Conservation (phyloP, 2,329 filamentous ascomycete genomes). For the Grosmannia penicillata region DNA sequence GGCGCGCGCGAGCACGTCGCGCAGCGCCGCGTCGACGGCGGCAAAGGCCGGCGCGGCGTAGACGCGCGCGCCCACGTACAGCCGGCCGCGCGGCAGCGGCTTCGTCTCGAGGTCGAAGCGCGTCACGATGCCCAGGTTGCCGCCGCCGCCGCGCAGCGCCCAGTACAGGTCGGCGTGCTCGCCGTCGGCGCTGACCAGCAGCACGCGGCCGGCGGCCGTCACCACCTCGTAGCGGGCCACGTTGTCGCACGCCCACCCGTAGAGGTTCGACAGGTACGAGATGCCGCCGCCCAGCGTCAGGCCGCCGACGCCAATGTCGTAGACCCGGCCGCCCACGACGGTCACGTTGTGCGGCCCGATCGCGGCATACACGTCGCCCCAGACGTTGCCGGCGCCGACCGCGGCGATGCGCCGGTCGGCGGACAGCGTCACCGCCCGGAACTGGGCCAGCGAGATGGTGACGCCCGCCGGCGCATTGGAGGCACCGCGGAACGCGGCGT, state of each 20-base stretch:
- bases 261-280: conserved; percentile 36
- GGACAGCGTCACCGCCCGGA: conserved; percentile 35
- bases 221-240: conserved; percentile 24
- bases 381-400: conserved; percentile 34
- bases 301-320: conserved; percentile 47
- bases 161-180: conserved; percentile 27
- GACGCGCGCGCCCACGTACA: neutral
- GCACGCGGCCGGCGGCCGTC: conserved; percentile 20
- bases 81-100: neutral
- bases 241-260: conserved; percentile 34
- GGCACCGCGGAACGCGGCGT: conserved; percentile 33
- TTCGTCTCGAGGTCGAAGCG: conserved; percentile 15
- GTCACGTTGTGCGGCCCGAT: conserved; percentile 34
- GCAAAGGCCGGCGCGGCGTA: conserved; percentile 10
- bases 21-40: conserved; percentile 10
- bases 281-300: conserved; percentile 43
- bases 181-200: conserved; percentile 22
- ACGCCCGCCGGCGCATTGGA: conserved; percentile 35
- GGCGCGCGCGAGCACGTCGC: neutral
- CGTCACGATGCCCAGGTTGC: conserved; percentile 28
- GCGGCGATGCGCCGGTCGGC: conserved; percentile 25
- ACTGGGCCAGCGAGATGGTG: conserved; percentile 36
- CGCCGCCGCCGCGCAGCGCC: conserved; percentile 24
- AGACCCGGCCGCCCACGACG: conserved; percentile 46
- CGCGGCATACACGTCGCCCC: conserved; percentile 37